Evolutionary conservation across 2,329 filamentous ascomycete genomes (phyloP).

Genomic region (Cercospora beticola): DNA sequence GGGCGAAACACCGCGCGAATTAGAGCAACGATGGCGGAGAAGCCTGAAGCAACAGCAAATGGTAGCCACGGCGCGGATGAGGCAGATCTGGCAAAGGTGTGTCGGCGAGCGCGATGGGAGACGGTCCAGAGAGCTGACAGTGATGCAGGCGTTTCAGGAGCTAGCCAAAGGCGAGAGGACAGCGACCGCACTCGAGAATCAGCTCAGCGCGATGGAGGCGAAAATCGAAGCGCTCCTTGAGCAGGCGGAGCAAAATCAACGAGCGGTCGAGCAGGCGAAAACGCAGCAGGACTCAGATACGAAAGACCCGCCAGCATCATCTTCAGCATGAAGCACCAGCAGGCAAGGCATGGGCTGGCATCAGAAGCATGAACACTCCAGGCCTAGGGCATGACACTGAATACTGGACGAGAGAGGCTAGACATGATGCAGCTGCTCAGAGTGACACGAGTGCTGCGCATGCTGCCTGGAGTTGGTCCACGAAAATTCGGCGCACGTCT

Average conservation of each 20-base stretch:
- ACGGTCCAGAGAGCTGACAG: not conserved
- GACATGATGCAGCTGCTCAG: not conserved
- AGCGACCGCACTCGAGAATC: conserved; percentile 55
- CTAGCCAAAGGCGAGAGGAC: conserved; percentile 56
- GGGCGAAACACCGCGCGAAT: not conserved
- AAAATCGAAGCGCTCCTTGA: conserved; percentile 56
- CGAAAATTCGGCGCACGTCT: not conserved
- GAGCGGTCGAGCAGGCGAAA: conserved; percentile 28
- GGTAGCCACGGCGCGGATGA: conserved; percentile 25
- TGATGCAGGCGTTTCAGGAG: conserved; percentile 50
- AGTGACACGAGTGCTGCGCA: not conserved
- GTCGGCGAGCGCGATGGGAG: not conserved
- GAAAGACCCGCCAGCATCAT: conserved; percentile 10
- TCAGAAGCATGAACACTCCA: not conserved
- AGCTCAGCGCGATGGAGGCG: conserved; percentile 54
- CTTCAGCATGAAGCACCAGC: not conserved
- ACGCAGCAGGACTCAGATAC: conserved; percentile 25
- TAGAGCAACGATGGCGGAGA: conserved; percentile 23
- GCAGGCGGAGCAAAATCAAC: conserved; percentile 47
- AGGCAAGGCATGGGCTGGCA: not conserved
- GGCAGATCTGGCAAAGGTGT: conserved; percentile 32
- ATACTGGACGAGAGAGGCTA: not conserved
- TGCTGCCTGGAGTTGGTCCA: not conserved
- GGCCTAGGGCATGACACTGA: not conserved
- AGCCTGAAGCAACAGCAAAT: conserved; percentile 24